Conservation (phyloP, 768 basidiomycete genomes). For the Udeniomyces megalosporus region DNA sequence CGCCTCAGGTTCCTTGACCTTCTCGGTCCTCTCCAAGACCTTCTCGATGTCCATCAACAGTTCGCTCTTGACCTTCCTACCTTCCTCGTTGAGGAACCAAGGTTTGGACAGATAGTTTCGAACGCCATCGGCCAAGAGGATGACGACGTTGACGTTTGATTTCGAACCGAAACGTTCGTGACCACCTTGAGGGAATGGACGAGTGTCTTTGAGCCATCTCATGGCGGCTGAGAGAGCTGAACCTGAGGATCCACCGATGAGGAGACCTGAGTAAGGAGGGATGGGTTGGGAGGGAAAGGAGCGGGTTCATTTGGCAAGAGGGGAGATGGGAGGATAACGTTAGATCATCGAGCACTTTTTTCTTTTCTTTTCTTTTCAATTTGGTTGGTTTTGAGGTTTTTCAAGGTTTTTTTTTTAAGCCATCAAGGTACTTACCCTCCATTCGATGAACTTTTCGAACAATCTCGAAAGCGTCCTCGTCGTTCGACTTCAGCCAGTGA, state of each 20-base stretch:
- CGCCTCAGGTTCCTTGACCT: not conserved
- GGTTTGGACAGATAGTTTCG: not conserved
- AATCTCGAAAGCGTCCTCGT: not conserved
- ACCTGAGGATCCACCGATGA: slow-evolving; percentile 88
- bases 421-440: no score
- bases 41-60: not conserved
- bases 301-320: no score
- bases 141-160: slow-evolving; percentile 68
- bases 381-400: not conserved
- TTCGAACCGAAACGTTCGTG: slow-evolving; percentile 41
- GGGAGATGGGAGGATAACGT: no score
- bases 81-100: not conserved
- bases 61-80: not conserved
- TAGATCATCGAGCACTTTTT: no score
- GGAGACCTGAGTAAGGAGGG: slow-evolving; percentile 38
- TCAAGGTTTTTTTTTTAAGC: no score
- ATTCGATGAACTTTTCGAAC: not conserved
- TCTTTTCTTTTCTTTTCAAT: not conserved
- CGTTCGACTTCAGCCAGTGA: not conserved
- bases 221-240: slow-evolving; percentile 65
- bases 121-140: slow-evolving; percentile 77
- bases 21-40: not conserved
- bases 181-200: slow-evolving; percentile 32
- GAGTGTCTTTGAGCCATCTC: slow-evolving; percentile 4
- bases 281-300: not conserved